A percentile compares a stretch with the other conserved stretches of the same genome.
These are phyloP conservation scores for Edaphochlamys debaryana DNA, from an alignment of 139 green algal species.

Conservation along the genomic window DNA sequence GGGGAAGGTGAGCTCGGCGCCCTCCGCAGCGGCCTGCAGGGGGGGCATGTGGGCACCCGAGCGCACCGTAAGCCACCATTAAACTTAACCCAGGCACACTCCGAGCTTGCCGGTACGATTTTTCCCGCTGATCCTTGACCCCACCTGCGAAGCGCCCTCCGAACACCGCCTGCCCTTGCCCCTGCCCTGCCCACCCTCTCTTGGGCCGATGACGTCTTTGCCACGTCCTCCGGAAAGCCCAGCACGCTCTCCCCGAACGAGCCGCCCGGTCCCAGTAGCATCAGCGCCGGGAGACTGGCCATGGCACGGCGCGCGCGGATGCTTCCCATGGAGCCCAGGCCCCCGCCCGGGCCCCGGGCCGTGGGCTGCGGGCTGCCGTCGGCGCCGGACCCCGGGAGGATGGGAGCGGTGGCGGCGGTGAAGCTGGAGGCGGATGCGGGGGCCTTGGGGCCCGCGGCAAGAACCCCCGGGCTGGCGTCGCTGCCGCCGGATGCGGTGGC, in stretches of 20 bases:
- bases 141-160: neutral
- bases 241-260: slow-evolving; percentile 33
- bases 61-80: neutral
- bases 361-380: too few species aligned
- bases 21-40: too few species aligned
- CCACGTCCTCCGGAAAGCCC: slow-evolving; percentile 18
- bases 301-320: neutral
- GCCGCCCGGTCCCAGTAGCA: slow-evolving; percentile 25
- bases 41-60: too few species aligned
- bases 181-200: neutral
- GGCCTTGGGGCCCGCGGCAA: too few species aligned
- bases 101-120: too few species aligned
- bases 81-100: neutral
- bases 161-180: neutral
- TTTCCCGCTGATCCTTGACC: too few species aligned
- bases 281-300: neutral
- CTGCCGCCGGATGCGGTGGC: neutral
- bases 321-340: neutral
- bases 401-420: too few species aligned
- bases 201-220: neutral
- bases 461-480: too few species aligned
- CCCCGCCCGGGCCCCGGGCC: too few species aligned
- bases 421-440: neutral
- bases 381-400: too few species aligned
- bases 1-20: neutral